These are phyloP conservation scores for Beauveria bassiana DNA, from an alignment of 2,329 filamentous ascomycete species.

Conservation along the genomic window DNA sequence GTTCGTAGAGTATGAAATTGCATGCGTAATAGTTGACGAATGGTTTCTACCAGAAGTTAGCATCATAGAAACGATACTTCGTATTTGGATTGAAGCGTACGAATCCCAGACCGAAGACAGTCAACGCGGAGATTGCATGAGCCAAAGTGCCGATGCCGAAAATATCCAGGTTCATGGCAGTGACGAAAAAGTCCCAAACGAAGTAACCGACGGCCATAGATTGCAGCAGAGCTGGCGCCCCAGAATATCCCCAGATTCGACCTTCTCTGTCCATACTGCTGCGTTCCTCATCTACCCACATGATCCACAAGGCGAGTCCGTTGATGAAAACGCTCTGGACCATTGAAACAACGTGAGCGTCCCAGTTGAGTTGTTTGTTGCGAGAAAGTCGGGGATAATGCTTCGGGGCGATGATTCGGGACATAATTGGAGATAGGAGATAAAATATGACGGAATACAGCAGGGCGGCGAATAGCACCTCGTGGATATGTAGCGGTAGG, in stretches of 20 bases:
- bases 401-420: conserved; percentile 51
- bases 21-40: conserved; percentile 78
- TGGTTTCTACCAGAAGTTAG: conserved; percentile 50
- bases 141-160: conserved; percentile 72
- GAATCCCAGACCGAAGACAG: conserved; percentile 71
- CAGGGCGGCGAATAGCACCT: conserved; percentile 57
- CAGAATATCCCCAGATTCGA: conserved; percentile 71
- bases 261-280: conserved; percentile 57
- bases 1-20: conserved; percentile 80
- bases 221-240: conserved; percentile 63
- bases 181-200: conserved; percentile 71
- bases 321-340: conserved; percentile 70
- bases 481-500: conserved; percentile 70
- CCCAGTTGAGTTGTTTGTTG: conserved; percentile 67
- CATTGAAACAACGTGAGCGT: conserved; percentile 79
- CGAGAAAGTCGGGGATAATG: conserved; percentile 57
- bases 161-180: conserved; percentile 57
- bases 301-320: conserved; percentile 64
- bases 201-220: conserved; percentile 76
- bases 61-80: conserved; percentile 3
- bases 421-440: conserved; percentile 60
- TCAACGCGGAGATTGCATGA: conserved; percentile 66
- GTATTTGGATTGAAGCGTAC: conserved; percentile 43
- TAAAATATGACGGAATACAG: conserved; percentile 63
- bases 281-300: conserved; percentile 60